These are phyloP conservation scores for Chalaropsis ovoidea DNA, from an alignment of 2,329 filamentous ascomycete species.

Conservation along the genomic window DNA sequence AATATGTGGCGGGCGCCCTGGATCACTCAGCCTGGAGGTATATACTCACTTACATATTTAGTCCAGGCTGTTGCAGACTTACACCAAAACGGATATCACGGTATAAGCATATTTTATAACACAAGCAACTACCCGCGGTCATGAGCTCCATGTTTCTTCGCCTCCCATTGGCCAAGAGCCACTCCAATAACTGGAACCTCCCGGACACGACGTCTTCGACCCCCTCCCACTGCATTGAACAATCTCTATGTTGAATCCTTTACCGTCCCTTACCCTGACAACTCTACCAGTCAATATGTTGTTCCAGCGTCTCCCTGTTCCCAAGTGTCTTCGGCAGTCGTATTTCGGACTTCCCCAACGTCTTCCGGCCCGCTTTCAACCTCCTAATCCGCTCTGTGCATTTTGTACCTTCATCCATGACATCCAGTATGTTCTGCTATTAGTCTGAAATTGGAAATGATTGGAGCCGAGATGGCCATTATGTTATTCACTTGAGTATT, in stretches of 20 bases:
- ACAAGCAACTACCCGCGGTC: no score
- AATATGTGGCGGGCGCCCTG: no score
- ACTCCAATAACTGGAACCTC: not conserved
- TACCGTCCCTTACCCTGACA: no score
- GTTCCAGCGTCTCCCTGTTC: not conserved
- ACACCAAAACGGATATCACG: no score
- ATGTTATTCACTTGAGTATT: not conserved
- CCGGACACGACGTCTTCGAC: not conserved
- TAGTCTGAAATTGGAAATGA: not conserved
- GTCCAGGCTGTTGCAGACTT: no score
- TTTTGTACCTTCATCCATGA: not conserved
- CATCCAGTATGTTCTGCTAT: not conserved
- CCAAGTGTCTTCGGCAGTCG: not conserved
- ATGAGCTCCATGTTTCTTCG: no score
- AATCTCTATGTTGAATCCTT: not conserved
- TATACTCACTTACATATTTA: no score
- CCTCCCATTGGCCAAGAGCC: no score
- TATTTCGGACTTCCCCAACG: constrained; percentile 8
- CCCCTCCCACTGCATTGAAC: not conserved
- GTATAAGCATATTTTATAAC: no score
- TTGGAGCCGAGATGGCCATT: not conserved
- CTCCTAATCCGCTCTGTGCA: not conserved
- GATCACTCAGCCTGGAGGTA: no score
- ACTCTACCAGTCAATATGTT: not conserved
- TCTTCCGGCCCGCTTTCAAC: constrained; percentile 6